A percentile compares a stretch with the other conserved stretches of the same genome.
phyloP scores from a whole-genome alignment of 441 rosid genomes.

The Bocquillonia castaneifolia region DNA sequence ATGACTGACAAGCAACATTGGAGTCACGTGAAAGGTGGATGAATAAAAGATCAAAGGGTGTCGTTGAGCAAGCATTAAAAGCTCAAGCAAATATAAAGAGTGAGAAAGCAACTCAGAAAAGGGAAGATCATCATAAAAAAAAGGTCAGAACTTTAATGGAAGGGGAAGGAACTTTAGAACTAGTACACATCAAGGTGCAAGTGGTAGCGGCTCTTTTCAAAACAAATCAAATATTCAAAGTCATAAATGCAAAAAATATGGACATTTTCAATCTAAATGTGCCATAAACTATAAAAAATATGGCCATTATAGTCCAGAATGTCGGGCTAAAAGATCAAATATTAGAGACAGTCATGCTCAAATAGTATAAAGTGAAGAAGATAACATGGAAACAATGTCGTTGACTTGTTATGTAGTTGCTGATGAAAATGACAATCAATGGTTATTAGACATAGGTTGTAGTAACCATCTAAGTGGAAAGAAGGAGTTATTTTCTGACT shows the following conservation, averaged over 20 bases:
- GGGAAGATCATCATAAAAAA: not conserved
- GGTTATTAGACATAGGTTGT: not conserved
- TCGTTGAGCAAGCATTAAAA: not conserved
- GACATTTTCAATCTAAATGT: slow-evolving; percentile 5
- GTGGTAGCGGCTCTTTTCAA: not conserved
- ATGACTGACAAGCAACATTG: slow-evolving; percentile 7
- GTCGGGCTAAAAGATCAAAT: not conserved
- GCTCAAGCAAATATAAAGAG: not conserved
- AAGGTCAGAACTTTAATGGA: not conserved
- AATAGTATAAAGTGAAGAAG: not conserved
- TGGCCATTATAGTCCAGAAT: slow-evolving; percentile 9
- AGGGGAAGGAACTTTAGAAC: not conserved
- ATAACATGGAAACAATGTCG: not conserved
- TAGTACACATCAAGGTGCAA: not conserved
- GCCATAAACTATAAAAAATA: slow-evolving; percentile 2
- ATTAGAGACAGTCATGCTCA: not conserved
- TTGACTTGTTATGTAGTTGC: not conserved
- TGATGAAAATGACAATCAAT: not conserved
- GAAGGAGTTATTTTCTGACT: not conserved
- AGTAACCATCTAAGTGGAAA: not conserved
- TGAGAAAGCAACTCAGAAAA: not conserved
- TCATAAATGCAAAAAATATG: not conserved
- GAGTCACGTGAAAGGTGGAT: slow-evolving; percentile 13
- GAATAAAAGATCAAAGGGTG: not conserved
- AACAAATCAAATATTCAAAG: slow-evolving; percentile 1